Conservation (phyloP, 176 grass and related monocot species). For the Triticum timopheevii region DNA sequence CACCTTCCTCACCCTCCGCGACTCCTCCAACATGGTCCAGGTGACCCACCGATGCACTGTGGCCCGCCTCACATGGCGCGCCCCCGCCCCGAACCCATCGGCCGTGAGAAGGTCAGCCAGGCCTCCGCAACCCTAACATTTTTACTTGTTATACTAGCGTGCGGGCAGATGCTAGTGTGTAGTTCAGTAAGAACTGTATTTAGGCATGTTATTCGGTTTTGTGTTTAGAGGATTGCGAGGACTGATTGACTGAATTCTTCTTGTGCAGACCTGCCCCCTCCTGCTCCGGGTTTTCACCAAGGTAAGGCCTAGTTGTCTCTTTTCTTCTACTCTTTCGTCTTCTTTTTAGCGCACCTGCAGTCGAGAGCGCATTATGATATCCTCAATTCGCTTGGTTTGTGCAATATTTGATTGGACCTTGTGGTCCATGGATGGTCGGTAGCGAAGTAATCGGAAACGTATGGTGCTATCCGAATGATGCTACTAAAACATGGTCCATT, state of each 20-base stretch:
- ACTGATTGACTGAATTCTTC: background rate
- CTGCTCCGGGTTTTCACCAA: conserved; percentile 93
- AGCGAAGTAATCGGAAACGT: background rate
- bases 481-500: background rate
- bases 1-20: background rate
- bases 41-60: conserved; percentile 23
- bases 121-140: background rate
- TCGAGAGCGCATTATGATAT: no score
- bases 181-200: no score
- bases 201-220: no score
- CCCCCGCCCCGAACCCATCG: conserved; percentile 64
- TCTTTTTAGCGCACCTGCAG: no score
- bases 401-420: background rate
- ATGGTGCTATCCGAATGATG: background rate
- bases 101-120: conserved; percentile 75
- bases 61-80: conserved; percentile 67
- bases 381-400: background rate
- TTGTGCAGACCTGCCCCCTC: conserved; percentile 86
- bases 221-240: no score
- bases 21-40: conserved; percentile 68
- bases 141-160: no score
- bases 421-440: background rate
- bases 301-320: conserved; percentile 29
- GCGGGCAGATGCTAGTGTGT: no score
- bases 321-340: background rate